Conservation (phyloP, 192 early-diverging fungal species). For the Coemansia aciculifera region DNA sequence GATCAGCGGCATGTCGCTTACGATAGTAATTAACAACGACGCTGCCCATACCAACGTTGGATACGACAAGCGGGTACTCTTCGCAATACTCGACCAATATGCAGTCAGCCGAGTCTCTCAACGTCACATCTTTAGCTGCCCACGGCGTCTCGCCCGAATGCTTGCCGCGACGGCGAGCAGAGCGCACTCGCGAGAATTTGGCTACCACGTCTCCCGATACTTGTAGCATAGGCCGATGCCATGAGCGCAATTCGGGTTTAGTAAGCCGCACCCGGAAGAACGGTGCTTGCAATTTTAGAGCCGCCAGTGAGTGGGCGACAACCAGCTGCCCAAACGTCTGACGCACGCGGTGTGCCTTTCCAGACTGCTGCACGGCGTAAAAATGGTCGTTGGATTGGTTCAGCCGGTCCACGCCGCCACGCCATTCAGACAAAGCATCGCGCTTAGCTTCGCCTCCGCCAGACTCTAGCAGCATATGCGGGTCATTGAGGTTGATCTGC, state of each 20-base stretch:
- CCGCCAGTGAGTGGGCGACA: slow-evolving; percentile 86
- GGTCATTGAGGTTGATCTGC: slow-evolving; percentile 67
- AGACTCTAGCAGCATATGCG: slow-evolving; percentile 73
- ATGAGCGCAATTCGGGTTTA: slow-evolving; percentile 79
- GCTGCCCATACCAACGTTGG: slow-evolving; percentile 93
- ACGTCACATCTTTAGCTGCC: slow-evolving; percentile 82
- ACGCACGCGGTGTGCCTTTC: slow-evolving; percentile 73
- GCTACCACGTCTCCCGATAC: slow-evolving; percentile 61
- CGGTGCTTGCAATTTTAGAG: slow-evolving; percentile 74
- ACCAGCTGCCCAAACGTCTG: slow-evolving; percentile 84
- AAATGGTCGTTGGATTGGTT: slow-evolving; percentile 87
- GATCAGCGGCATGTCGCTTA: slow-evolving; percentile 81
- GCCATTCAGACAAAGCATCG: slow-evolving; percentile 53
- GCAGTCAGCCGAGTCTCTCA: slow-evolving; percentile 83
- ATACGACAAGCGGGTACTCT: slow-evolving; percentile 91
- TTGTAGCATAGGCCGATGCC: slow-evolving; percentile 83
- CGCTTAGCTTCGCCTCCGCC: slow-evolving; percentile 61
- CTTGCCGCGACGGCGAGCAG: slow-evolving; percentile 72
- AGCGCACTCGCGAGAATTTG: slow-evolving; percentile 73
- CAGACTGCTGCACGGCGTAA: slow-evolving; percentile 72
- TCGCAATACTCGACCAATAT: slow-evolving; percentile 92
- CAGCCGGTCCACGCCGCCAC: slow-evolving; percentile 65
- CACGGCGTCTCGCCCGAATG: slow-evolving; percentile 70
- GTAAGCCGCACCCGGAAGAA: slow-evolving; percentile 83
- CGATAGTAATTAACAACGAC: slow-evolving; percentile 95